These are phyloP conservation scores for Discostella stelligera DNA, from an alignment of 352 stramenopile species.

Conservation along the genomic window DNA sequence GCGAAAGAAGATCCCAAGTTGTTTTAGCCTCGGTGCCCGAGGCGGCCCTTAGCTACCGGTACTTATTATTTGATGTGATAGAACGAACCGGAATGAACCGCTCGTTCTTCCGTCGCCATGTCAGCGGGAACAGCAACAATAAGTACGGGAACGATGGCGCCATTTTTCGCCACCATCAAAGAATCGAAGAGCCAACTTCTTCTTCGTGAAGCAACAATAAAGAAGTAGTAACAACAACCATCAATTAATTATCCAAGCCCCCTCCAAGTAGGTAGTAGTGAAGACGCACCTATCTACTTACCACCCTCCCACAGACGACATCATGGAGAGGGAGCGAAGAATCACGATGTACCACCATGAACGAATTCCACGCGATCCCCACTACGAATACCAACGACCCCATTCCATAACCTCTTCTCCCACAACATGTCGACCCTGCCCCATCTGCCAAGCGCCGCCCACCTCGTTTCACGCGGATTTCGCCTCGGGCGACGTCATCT, in stretches of 20 bases:
- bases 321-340: neutral
- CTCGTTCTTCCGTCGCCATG: too few relatives aligned
- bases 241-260: too few relatives aligned
- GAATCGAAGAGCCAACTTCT: too few relatives aligned
- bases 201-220: neutral
- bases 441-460: conserved; percentile 21
- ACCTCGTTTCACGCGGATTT: conserved; percentile 18
- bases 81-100: too few relatives aligned
- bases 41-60: too few relatives aligned
- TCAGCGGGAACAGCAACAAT: too few relatives aligned
- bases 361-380: conserved; percentile 3
- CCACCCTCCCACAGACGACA: neutral
- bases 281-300: too few relatives aligned
- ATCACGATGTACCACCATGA: neutral
- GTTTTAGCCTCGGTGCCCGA: too few relatives aligned
- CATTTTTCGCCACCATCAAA: neutral
- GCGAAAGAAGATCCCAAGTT: too few relatives aligned
- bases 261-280: too few relatives aligned
- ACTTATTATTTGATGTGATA: too few relatives aligned
- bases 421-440: conserved; percentile 17
- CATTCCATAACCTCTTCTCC: conserved; percentile 7
- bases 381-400: conserved; percentile 12
- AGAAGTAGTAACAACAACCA: too few relatives aligned
- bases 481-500: conserved; percentile 59
- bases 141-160: neutral